A percentile compares a stretch with the other conserved stretches of the same genome.
Evolutionary conservation across 768 basidiomycete species (phyloP).

Genomic region (Phlebiopsis flavidoalba): DNA sequence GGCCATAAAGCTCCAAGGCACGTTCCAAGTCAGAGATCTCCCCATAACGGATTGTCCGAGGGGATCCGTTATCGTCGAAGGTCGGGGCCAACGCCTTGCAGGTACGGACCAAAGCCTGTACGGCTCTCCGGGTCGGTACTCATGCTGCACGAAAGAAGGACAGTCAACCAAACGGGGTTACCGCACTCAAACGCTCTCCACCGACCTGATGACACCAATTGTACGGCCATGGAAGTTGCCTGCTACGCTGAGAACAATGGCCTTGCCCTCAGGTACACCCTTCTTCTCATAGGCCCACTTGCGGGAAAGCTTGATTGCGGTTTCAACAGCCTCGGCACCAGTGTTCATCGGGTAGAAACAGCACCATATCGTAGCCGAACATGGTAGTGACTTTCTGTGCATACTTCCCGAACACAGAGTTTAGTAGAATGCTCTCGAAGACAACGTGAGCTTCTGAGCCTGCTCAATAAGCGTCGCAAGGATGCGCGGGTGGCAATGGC

Average conservation of each 20-base stretch:
- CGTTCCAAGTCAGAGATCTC: slow-evolving; percentile 75
- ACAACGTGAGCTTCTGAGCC: slow-evolving; percentile 85
- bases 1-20: slow-evolving; percentile 76
- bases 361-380: slow-evolving; percentile 92
- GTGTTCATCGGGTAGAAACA: slow-evolving; percentile 99
- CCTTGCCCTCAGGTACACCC: slow-evolving; percentile 74
- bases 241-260: slow-evolving; percentile 78
- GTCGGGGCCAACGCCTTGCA: slow-evolving; percentile 80
- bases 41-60: slow-evolving; percentile 74
- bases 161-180: slow-evolving; percentile 9
- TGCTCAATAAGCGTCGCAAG: slow-evolving; percentile 78
- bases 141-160: slow-evolving; percentile 48
- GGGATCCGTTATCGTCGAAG: slow-evolving; percentile 46
- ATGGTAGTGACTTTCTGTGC: slow-evolving; percentile 77
- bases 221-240: slow-evolving; percentile 98
- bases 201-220: slow-evolving; percentile 74
- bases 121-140: slow-evolving; percentile 92
- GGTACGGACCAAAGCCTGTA: slow-evolving; percentile 86
- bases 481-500: slow-evolving; percentile 90
- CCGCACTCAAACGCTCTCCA: background rate
- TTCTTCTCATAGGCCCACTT: slow-evolving; percentile 97
- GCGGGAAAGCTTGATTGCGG: slow-evolving; percentile 89
- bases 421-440: slow-evolving; percentile 97
- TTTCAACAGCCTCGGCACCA: slow-evolving; percentile 97
- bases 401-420: slow-evolving; percentile 85